Base-by-base conservation (phyloP, 768 basidiomycete species). In the Lactarius quietus region DNA sequence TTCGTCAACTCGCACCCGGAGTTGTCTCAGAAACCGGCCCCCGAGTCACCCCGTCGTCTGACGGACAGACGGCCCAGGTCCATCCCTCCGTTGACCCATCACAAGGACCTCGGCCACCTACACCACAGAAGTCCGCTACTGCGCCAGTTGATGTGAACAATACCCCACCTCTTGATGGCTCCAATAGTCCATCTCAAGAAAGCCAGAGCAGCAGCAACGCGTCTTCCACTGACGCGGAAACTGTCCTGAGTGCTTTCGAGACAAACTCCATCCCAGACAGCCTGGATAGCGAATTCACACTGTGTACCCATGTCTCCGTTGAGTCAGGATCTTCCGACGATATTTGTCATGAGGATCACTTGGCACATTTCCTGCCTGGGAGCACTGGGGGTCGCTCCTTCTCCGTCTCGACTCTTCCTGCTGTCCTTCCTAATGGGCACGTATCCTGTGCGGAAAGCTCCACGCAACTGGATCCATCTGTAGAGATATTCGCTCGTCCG, bases 1-100 rank as follows among this genome's bases (percentile, higher is more conserved):
- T 99, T 97, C 73, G 89, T 98, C 69, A 83, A 89, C 70, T 90
- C 94, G 38, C 95, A 99, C 75, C 95, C 95, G 29, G 95, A 97
- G 74, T 81, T 97, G 41, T 83, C 80, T 51, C 73, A 73, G 70
- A 78, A 76, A 67, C 65, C 71, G 26, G 64, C 72, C 0, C 71
- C n/a, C 63, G 68, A 54, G 43, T 45, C 15, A 43, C 53, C 12
- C 45, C 52, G 29, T 43, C 57, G 1, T 26, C 61, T 26, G 39
- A 52, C 14, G 29, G 41, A 26, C 33, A 35, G 1, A 45, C 8
- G 12, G 43, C 9, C 41, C 59, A n/a, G 48, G 38, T 35, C 26
- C 17, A 38, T 31, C 20, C 59, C 38, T 41, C 56, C n/a, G 38
- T 6, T 54, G 59, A 39, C 23, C 17, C 31, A 4, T 28, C 57